Percentiles rank a stretch among this genome's conserved stretches.
Evolutionary conservation across 208 protist genomes (phyloP).

Genomic region (Endotrypanum monterogeii): DNA sequence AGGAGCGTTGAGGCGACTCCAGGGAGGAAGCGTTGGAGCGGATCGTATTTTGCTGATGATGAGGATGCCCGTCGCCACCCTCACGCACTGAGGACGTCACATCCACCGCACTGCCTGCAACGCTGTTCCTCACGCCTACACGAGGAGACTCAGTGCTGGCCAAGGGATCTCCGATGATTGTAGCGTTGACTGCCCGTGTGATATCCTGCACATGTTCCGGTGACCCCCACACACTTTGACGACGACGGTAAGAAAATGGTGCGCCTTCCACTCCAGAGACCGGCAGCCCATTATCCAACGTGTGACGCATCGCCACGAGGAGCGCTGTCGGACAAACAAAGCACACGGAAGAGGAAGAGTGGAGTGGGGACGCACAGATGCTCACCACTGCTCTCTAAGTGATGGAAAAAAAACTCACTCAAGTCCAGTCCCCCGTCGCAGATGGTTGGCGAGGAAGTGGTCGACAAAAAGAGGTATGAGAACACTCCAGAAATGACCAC

Average conservation of each 20-base stretch:
- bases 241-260: conserved; percentile 20
- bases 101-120: background rate
- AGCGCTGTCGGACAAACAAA: background rate
- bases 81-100: conserved; percentile 10
- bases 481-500: too few species aligned
- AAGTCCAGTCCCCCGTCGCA: too few species aligned
- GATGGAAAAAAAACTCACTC: too few species aligned
- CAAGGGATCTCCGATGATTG: background rate
- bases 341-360: background rate
- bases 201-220: conserved; percentile 3
- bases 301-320: background rate
- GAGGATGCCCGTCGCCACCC: background rate
- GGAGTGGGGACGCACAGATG: background rate
- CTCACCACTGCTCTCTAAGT: too few species aligned
- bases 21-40: background rate
- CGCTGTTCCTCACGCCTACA: background rate
- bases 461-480: too few species aligned
- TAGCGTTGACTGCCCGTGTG: background rate
- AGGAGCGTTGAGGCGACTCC: background rate
- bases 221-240: conserved; percentile 4
- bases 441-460: too few species aligned
- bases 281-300: background rate
- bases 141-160: background rate
- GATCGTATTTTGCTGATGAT: background rate
- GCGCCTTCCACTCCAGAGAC: background rate